Evolutionary conservation across 257 asterid genomes (phyloP).

Genomic region (Verbena officinalis): DNA sequence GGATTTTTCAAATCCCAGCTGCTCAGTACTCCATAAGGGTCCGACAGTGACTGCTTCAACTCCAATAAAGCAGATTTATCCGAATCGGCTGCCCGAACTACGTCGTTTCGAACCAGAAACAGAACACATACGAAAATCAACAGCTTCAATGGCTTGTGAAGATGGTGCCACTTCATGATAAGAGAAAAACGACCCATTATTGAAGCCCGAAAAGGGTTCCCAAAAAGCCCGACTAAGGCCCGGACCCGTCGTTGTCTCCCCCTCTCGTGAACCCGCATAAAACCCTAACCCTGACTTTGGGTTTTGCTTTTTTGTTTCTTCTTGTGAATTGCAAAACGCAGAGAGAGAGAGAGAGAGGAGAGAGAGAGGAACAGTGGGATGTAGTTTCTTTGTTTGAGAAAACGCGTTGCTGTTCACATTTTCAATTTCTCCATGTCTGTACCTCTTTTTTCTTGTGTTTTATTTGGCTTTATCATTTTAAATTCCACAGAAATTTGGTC

Average conservation of each 20-base stretch:
- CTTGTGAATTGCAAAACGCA: slow-evolving; percentile 6
- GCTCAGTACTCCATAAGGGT: slow-evolving; percentile 60
- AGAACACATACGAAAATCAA: slow-evolving; percentile 50
- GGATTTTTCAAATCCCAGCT: slow-evolving; percentile 55
- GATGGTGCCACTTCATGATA: slow-evolving; percentile 59
- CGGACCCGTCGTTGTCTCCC: slow-evolving; percentile 32
- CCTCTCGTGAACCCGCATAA: slow-evolving; percentile 27
- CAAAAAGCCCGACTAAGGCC: slow-evolving; percentile 36
- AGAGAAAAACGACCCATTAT: slow-evolving; percentile 71
- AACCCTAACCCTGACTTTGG: slow-evolving; percentile 57
- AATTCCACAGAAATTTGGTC: slow-evolving; percentile 35
- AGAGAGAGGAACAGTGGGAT: slow-evolving; percentile 36
- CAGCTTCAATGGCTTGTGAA: slow-evolving; percentile 56
- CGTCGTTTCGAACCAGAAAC: slow-evolving; percentile 45
- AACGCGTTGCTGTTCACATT: slow-evolving; percentile 57
- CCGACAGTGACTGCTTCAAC: slow-evolving; percentile 68
- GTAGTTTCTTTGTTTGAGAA: slow-evolving; percentile 39
- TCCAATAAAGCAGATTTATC: slow-evolving; percentile 88
- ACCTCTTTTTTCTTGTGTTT: slow-evolving; percentile 12
- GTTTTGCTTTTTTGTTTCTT: slow-evolving; percentile 30
- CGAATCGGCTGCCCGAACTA: slow-evolving; percentile 50
- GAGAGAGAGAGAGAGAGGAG: slow-evolving; percentile 32
- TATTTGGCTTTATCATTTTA: background rate
- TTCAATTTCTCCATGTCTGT: slow-evolving; percentile 16
- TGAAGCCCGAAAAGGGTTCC: slow-evolving; percentile 57